Evolutionary conservation across 768 basidiomycete genomes (phyloP).

Genomic region (Amylocystis lapponica): DNA sequence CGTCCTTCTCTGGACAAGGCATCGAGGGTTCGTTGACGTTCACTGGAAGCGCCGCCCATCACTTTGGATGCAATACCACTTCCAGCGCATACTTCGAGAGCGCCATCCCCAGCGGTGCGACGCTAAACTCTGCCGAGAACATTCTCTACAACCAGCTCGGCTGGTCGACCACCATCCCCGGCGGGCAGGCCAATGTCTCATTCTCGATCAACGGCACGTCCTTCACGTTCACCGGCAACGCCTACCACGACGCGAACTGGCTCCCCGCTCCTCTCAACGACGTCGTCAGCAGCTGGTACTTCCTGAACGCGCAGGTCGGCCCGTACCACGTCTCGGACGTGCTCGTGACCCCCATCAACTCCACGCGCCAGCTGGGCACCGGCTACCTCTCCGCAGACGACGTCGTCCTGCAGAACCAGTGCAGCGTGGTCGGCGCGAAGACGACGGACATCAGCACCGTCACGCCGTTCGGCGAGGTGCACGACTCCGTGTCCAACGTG

Average conservation of each 20-base stretch:
- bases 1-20: no score
- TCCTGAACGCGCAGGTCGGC: constrained; percentile 17
- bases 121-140: constrained; percentile 12
- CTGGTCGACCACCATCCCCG: constrained; percentile 18
- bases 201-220: constrained; percentile 14
- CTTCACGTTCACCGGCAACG: constrained; percentile 16
- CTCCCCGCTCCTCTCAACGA: constrained; percentile 15
- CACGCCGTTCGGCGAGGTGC: constrained; percentile 13
- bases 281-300: constrained; percentile 18
- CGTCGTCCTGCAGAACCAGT: constrained; percentile 21
- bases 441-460: constrained; percentile 13
- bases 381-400: constrained; percentile 19
- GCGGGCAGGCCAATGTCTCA: constrained; percentile 13
- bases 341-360: constrained; percentile 10
- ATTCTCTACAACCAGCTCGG: constrained; percentile 19
- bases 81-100: constrained; percentile 14
- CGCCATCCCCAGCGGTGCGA: constrained; percentile 3
- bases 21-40: constrained; percentile 17
- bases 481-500: constrained; percentile 8
- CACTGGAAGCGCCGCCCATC: constrained; percentile 10
- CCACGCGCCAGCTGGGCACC: constrained; percentile 15
- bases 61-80: constrained; percentile 20
- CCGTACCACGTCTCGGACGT: constrained; percentile 18
- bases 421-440: constrained; percentile 14
- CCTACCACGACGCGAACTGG: constrained; percentile 24